These are phyloP conservation scores for Silene noctiflora DNA, from an alignment of 179 eudicot genomes.

Conservation along the genomic window DNA sequence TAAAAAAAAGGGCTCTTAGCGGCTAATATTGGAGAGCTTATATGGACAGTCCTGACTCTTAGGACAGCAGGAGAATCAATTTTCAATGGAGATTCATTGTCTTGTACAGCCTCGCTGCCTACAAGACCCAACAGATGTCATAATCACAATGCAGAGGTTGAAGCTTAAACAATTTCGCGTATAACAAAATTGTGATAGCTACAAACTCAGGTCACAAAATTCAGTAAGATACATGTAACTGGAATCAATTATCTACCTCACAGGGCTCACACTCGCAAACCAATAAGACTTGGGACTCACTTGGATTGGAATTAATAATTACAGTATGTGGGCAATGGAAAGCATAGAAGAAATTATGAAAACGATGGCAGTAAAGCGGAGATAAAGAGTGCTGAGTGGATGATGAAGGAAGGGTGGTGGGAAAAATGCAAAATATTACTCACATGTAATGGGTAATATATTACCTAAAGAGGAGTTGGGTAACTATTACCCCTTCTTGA, in stretches of 20 bases:
- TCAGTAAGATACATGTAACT: neutral
- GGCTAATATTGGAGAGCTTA: slow-evolving; percentile 81
- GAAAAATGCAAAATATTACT: too few relatives aligned
- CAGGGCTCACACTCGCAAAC: neutral
- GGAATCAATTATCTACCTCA: neutral
- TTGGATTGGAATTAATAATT: neutral
- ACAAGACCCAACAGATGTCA: slow-evolving; percentile 14
- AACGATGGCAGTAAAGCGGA: neutral
- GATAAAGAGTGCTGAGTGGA: neutral
- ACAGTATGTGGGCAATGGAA: neutral
- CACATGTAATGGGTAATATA: too few relatives aligned
- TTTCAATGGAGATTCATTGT: slow-evolving; percentile 10
- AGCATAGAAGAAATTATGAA: neutral
- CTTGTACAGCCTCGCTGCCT: slow-evolving; percentile 50
- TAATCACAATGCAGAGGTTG: neutral
- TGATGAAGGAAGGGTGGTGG: too few relatives aligned
- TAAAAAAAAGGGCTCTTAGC: slow-evolving; percentile 74
- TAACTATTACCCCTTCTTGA: neutral
- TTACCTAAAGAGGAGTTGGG: neutral
- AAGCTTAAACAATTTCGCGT: neutral
- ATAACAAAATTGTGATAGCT: neutral
- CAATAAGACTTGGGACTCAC: neutral
- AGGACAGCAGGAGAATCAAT: slow-evolving; percentile 32
- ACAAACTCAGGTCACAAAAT: neutral
- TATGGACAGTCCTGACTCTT: slow-evolving; percentile 55